These are phyloP conservation scores for Rossbeevera mucosa DNA, from an alignment of 768 basidiomycete species.

Conservation along the genomic window DNA sequence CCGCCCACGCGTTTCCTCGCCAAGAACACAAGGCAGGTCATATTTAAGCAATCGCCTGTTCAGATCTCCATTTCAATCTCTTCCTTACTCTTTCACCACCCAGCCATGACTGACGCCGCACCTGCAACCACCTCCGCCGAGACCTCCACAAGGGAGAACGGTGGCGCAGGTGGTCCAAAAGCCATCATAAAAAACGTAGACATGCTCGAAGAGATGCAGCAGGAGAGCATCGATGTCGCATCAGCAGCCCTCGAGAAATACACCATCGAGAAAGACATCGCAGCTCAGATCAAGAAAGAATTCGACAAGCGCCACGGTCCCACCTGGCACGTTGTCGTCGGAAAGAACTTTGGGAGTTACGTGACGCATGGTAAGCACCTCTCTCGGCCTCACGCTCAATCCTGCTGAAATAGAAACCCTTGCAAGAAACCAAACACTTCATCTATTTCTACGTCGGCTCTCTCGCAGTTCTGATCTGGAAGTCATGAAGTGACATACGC, in stretches of 20 bases:
- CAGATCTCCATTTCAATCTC: conserved; percentile 1
- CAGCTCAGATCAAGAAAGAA: conserved; percentile 97
- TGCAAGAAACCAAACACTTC: conserved; percentile 92
- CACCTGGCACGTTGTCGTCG: conserved; percentile 98
- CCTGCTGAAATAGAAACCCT: conserved; percentile 10
- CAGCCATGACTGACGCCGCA: conserved; percentile 54
- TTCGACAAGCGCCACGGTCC: conserved; percentile 89
- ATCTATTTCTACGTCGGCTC: conserved; percentile 97
- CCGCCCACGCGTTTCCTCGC: conserved; percentile 19
- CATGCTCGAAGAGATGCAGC: conserved; percentile 96
- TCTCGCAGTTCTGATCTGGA: conserved; percentile 93
- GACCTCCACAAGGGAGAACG: conserved; percentile 37
- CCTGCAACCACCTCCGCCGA: conserved; percentile 55
- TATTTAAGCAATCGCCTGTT: conserved; percentile 25
- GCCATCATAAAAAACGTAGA: conserved; percentile 96
- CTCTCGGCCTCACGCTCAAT: neutral
- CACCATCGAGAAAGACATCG: conserved; percentile 97
- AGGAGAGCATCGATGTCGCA: conserved; percentile 87
- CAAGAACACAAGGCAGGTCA: conserved; percentile 27
- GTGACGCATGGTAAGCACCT: conserved; percentile 82
- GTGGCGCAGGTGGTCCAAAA: conserved; percentile 49
- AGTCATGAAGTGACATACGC: conserved; percentile 52
- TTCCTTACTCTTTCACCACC: neutral
- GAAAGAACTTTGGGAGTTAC: conserved; percentile 98
- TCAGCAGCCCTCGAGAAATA: conserved; percentile 82